These are phyloP conservation scores for Ochromonadaceae sp. DNA, from an alignment of 352 stramenopile genomes.

Conservation along the genomic window DNA sequence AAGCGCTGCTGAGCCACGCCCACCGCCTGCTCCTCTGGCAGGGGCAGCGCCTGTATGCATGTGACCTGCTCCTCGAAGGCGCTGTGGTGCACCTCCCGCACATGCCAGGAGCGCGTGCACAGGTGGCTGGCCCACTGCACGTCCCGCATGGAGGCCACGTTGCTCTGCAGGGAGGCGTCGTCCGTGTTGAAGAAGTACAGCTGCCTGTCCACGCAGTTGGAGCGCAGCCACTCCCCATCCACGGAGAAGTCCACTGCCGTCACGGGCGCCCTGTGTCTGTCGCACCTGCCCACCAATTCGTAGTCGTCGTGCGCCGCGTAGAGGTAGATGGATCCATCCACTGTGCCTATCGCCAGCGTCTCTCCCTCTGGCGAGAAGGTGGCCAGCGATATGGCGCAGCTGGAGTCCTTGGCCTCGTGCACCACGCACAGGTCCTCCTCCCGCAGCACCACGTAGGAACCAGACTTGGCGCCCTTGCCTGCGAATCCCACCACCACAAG, in stretches of 20 bases:
- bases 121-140: background rate
- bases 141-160: slow-evolving; percentile 44
- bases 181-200: slow-evolving; percentile 43
- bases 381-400: slow-evolving; percentile 38
- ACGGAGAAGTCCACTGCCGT: slow-evolving; percentile 52
- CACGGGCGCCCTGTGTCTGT: slow-evolving; percentile 33
- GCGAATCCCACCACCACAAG: slow-evolving; percentile 66
- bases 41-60: too few species aligned
- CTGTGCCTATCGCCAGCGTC: slow-evolving; percentile 50
- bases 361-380: slow-evolving; percentile 72
- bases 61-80: too few species aligned
- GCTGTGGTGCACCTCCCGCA: too few species aligned
- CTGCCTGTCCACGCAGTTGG: slow-evolving; percentile 57
- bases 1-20: too few species aligned
- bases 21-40: too few species aligned
- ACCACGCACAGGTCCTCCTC: slow-evolving; percentile 57
- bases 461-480: slow-evolving; percentile 29
- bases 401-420: slow-evolving; percentile 61
- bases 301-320: slow-evolving; percentile 59
- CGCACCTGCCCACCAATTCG: slow-evolving; percentile 34
- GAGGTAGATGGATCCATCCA: slow-evolving; percentile 70
- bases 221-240: slow-evolving; percentile 59
- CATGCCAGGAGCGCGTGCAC: slow-evolving; percentile 16
- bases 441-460: slow-evolving; percentile 61
- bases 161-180: slow-evolving; percentile 20